Base-by-base conservation (phyloP, 345 rosid species). In the Aquilaria malaccensis region DNA sequence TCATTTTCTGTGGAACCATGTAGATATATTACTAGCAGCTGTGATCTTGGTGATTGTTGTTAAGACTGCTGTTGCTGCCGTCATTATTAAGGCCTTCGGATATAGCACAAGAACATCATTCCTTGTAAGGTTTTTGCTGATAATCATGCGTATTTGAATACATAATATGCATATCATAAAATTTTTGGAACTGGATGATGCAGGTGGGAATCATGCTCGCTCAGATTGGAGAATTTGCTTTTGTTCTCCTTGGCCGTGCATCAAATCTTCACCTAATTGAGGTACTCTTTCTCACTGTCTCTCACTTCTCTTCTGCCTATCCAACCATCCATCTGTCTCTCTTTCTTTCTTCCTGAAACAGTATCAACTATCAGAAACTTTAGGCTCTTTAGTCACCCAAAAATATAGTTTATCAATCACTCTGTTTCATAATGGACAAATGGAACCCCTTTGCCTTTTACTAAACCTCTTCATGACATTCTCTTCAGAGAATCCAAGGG, bases 221-320 rank as follows among this genome's bases (percentile, higher is more conserved):
- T 72, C 99, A 94, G 81, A 88, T 94, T 53, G 99, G 99, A 71
- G 99, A 94, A 77, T 94, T 90, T 66, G 95, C 99, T 70, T 94
- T 94, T 78, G 93, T 94, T 72, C 96, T 94, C 48, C 68, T 94
- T 45, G 84, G 97, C 63, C 85, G 99, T 64, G 99, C 97, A 45
- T 90, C 99, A 66, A 94, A 88, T 83, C 84, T 94, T 77, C 84
- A 91, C 56, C 85, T 95, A 47, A 85, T 94, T 56, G 89, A 88
- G 97, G 99, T 90, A 59, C 46, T 43, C 59, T 65, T 63, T 53
- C 48, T 60, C 68, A 11, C 31, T 52, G 13, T 14, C 1, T 29
- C 2, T 32, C 3, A 12, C 46, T 22, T 22, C 22, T 22, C 22
- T 22, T 22, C 22, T 22, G 22, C 22, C 22, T 22, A 22, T 22